Base-by-base conservation (phyloP, 345 rosid species). In the Fremontodendron californicum region DNA sequence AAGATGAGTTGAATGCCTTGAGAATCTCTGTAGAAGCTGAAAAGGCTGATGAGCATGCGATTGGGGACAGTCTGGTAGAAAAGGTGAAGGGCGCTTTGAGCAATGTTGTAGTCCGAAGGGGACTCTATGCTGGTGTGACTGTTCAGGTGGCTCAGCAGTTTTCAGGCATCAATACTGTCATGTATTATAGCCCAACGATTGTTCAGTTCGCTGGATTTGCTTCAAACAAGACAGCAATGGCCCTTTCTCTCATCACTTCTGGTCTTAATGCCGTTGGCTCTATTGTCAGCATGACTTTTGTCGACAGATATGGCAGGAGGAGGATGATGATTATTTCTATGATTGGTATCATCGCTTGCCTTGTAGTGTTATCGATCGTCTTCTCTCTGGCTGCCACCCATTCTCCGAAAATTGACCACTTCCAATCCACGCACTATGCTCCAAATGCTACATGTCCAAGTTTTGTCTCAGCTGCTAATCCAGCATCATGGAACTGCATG, bases 61-160 rank as follows among this genome's bases (percentile, higher is more conserved):
- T 81, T 0, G 98, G 97, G 13, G 85, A 83, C 3, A 81, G 76
- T 78, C 70, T 86, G 42, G 3, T 78, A 0, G 79, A 87, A 1
- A 93, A 90, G 75, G 61, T 93, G n/a, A 95, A 83, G 85, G 93
- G 93, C 33, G 99, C 97, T 5, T 86, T 85, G 2, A 55, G 71
- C 2, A 83, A 90, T 57, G 54, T 37, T 0, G 77, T 86, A 1
- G 93, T 89, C 18, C 77, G 99, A 18, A 87, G 96, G 74, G 98
- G 88, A 74, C 93, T 95, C 10, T 89, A 89, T 0, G 97, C 98
- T 0, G 98, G 99, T 6, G 80, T 93, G 21, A 85, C 96, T 0
- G 97, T 90, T 15, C 99, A 95, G 74, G 97, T 93, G 29, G 98
- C 93, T 7, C 97, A 95, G 71, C 98, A 95, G 72, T 92, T 93